These are phyloP conservation scores for Coprinopsis cinerea DNA, from an alignment of 768 basidiomycete species.

Conservation along the genomic window DNA sequence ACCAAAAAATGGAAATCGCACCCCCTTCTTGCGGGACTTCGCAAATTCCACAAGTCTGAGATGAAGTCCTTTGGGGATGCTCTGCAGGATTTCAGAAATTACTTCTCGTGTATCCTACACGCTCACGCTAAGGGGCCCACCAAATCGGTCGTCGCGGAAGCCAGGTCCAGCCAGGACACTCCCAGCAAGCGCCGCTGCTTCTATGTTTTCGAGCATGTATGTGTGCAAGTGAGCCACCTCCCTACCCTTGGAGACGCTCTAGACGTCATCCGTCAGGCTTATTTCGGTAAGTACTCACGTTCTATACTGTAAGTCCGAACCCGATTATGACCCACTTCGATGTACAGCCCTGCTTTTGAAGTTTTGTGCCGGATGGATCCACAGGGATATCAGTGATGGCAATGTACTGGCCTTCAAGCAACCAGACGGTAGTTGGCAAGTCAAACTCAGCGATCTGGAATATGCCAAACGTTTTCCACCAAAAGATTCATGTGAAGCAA, in stretches of 20 bases:
- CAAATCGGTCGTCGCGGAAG: background rate
- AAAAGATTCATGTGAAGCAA: background rate
- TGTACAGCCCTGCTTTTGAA: conserved; percentile 5
- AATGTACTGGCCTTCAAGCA: conserved; percentile 3
- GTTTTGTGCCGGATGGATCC: conserved; percentile 4
- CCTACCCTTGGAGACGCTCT: background rate
- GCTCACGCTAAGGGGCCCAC: no score
- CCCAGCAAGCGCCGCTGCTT: background rate
- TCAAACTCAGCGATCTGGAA: conserved; percentile 9
- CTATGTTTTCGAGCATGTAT: background rate
- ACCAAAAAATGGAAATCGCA: no score
- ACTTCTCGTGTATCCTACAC: no score
- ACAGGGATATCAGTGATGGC: conserved; percentile 7
- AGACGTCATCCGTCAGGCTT: background rate
- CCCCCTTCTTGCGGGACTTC: background rate
- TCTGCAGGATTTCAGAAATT: background rate
- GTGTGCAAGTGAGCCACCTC: background rate
- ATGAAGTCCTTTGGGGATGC: background rate
- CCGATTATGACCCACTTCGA: no score
- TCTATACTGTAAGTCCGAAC: background rate
- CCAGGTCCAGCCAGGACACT: no score
- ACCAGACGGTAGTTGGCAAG: background rate
- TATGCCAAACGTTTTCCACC: conserved; percentile 2
- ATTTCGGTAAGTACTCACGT: background rate
- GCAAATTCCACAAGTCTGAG: background rate